phyloP scores from a whole-genome alignment of 2,329 filamentous ascomycete genomes.

The Chaetomiaceae sp. region DNA sequence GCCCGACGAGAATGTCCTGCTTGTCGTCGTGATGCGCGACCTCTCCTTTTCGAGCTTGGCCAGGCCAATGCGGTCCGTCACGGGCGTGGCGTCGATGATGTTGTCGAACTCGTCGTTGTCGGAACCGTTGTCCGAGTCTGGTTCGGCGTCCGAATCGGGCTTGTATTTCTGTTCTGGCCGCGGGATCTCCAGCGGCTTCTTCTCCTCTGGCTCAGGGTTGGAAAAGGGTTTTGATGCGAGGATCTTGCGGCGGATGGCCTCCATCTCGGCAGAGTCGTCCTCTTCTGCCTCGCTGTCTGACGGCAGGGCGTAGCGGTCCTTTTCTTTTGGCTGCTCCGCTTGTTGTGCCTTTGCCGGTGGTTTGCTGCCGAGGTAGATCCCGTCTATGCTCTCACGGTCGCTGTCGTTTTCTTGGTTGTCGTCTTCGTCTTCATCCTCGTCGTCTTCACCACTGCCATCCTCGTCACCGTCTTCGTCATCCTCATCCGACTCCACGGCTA shows the following conservation, averaged over 20 bases:
- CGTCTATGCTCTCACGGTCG: conserved; percentile 45
- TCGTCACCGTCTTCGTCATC: conserved; percentile 41
- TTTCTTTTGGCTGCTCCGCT: conserved; percentile 44
- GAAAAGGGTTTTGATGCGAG: conserved; percentile 85
- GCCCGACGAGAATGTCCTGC: conserved; percentile 47
- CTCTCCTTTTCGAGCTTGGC: conserved; percentile 53
- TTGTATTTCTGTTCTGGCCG: conserved; percentile 44
- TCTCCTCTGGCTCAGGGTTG: conserved; percentile 45
- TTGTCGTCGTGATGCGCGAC: conserved; percentile 43
- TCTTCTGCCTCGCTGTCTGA: conserved; percentile 58
- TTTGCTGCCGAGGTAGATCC: conserved; percentile 57
- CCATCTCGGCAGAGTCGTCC: conserved; percentile 83
- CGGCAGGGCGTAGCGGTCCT: conserved; percentile 70
- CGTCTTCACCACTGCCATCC: conserved; percentile 45
- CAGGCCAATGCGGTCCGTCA: conserved; percentile 77
- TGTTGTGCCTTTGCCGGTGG: conserved; percentile 31
- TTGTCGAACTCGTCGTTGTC: conserved; percentile 68
- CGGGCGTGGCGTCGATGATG: conserved; percentile 85
- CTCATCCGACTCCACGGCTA: conserved; percentile 49
- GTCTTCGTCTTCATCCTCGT: conserved; percentile 32
- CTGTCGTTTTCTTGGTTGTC: conserved; percentile 39
- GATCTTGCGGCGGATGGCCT: conserved; percentile 83
- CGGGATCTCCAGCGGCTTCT: conserved; percentile 60
- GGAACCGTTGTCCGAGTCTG: conserved; percentile 63
- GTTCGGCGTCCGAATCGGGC: conserved; percentile 62